phyloP scores from a whole-genome alignment of 306 rosid genomes.

The Dryas octopetala region DNA sequence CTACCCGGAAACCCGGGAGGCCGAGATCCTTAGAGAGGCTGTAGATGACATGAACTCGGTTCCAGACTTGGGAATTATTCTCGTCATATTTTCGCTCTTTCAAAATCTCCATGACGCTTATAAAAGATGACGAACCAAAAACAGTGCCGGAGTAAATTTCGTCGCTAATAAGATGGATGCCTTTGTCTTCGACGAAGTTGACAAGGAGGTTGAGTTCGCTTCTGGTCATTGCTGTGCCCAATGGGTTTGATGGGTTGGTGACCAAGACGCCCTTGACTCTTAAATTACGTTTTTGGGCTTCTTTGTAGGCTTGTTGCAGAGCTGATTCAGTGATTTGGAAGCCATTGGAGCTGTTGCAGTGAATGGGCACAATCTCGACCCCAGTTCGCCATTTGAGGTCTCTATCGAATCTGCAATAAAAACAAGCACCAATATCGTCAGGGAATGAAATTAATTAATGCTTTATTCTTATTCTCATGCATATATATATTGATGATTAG shows the following conservation, averaged over 20 bases:
- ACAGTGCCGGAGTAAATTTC: constrained; percentile 89
- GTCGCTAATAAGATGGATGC: constrained; percentile 77
- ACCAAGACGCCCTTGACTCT: constrained; percentile 78
- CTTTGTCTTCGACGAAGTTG: constrained; percentile 51
- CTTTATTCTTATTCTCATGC: no score
- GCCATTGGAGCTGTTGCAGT: constrained; percentile 71
- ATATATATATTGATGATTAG: no score
- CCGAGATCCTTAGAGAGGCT: constrained; percentile 90
- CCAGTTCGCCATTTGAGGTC: constrained; percentile 87
- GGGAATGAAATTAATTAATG: not conserved
- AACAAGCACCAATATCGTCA: constrained; percentile 34
- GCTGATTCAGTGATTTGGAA: constrained; percentile 71
- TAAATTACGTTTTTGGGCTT: constrained; percentile 53
- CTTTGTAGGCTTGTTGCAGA: constrained; percentile 50
- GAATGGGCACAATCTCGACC: constrained; percentile 76
- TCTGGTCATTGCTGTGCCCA: constrained; percentile 63
- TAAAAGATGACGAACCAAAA: constrained; percentile 57
- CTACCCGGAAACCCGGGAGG: constrained; percentile 82
- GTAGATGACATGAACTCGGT: constrained; percentile 67
- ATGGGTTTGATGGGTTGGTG: constrained; percentile 86
- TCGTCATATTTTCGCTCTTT: constrained; percentile 39
- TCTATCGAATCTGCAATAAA: constrained; percentile 65
- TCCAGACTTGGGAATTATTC: constrained; percentile 20
- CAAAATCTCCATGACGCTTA: constrained; percentile 69
- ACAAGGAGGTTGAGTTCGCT: constrained; percentile 56